Evolutionary conservation across 345 rosid genomes (phyloP).

Genomic region (Citrus hindsii): DNA sequence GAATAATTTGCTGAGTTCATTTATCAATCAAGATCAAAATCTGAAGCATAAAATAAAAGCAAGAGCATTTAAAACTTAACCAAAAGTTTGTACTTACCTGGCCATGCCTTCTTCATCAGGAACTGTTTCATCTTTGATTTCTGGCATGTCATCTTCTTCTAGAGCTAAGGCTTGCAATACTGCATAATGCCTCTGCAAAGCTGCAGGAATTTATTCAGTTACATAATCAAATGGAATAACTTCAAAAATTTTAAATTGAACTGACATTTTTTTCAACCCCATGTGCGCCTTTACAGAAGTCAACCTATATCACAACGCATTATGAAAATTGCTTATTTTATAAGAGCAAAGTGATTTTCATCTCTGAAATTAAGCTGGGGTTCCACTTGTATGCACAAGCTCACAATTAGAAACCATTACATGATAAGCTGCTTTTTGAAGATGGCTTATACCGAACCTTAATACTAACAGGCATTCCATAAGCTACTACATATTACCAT

Average conservation of each 20-base stretch:
- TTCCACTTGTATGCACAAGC: background rate
- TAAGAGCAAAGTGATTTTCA: background rate
- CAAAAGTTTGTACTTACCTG: conserved; percentile 37
- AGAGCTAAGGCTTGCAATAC: conserved; percentile 84
- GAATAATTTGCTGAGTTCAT: background rate
- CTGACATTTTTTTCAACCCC: background rate
- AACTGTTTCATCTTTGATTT: conserved; percentile 66
- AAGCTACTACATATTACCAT: background rate
- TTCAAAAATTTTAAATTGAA: background rate
- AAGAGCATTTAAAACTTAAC: background rate
- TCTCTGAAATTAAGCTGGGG: background rate
- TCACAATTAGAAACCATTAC: background rate
- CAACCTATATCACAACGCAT: background rate
- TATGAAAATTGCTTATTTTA: background rate
- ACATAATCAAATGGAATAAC: background rate
- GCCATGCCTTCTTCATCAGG: conserved; percentile 91
- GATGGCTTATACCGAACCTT: background rate
- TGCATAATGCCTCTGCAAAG: conserved; percentile 91
- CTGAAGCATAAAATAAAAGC: background rate
- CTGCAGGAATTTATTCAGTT: conserved; percentile 36
- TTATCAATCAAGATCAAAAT: background rate
- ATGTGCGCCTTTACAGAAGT: background rate
- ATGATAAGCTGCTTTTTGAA: background rate
- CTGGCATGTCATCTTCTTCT: conserved; percentile 75
- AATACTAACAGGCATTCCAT: background rate